Conservation (phyloP, 1,139 yeast genomes). For the Debaryomyces singareniensis region DNA sequence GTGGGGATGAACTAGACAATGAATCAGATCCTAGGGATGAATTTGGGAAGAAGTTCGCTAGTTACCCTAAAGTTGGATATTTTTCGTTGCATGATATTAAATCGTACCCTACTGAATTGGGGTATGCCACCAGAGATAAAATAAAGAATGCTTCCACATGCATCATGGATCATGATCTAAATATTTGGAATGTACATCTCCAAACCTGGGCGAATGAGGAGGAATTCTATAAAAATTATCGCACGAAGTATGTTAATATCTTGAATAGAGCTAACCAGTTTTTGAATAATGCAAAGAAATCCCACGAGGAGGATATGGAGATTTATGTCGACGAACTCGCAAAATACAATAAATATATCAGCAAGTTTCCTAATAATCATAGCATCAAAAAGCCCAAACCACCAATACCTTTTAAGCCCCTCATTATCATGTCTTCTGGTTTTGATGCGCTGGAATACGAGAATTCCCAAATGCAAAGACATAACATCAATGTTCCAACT, state of each 20-base stretch:
- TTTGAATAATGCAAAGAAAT: constrained; percentile 43
- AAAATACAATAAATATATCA: constrained; percentile 21
- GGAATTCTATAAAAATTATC: constrained; percentile 63
- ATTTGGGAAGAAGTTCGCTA: constrained; percentile 48
- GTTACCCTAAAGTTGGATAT: constrained; percentile 67
- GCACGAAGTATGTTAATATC: constrained; percentile 53
- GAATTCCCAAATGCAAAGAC: constrained; percentile 79
- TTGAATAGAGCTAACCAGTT: constrained; percentile 67
- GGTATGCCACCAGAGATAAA: constrained; percentile 67
- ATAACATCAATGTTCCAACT: constrained; percentile 78
- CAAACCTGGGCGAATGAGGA: constrained; percentile 57
- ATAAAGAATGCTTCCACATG: constrained; percentile 78
- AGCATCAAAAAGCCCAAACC: constrained; percentile 24
- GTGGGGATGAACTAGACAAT: constrained; percentile 31
- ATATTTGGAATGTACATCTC: constrained; percentile 81
- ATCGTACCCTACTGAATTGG: constrained; percentile 79
- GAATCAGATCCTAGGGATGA: constrained; percentile 37
- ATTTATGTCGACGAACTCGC: constrained; percentile 22
- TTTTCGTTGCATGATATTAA: constrained; percentile 82
- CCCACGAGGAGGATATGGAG: constrained; percentile 34
- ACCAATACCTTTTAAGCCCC: constrained; percentile 58
- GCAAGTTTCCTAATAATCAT: constrained; percentile 25
- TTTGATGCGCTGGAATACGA: constrained; percentile 88
- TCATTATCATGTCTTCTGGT: constrained; percentile 75
- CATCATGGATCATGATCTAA: constrained; percentile 70